Percentiles rank a stretch among this genome's conserved stretches.
phyloP scores from a whole-genome alignment of 1,139 yeast genomes.

The Saccharomyces hybrid region DNA sequence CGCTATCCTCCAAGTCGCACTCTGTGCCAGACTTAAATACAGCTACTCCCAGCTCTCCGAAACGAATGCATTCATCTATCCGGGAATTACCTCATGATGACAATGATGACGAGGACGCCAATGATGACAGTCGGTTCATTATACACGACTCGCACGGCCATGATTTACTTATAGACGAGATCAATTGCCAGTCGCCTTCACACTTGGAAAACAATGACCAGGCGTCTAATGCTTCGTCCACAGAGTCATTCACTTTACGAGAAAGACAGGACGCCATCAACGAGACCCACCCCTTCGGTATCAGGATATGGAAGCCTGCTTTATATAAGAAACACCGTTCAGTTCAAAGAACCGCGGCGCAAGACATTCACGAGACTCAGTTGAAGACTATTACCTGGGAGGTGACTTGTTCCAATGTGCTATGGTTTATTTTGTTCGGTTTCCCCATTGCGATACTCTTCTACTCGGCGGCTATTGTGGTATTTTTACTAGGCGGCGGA shows the following conservation, averaged over 20 bases:
- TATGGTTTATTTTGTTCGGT: slow-evolving; percentile 76
- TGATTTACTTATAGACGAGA: background rate
- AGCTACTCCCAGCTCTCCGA: background rate
- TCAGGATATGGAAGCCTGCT: slow-evolving; percentile 97
- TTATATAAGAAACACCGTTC: slow-evolving; percentile 86
- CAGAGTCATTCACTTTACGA: slow-evolving; percentile 79
- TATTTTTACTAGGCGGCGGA: slow-evolving; percentile 38
- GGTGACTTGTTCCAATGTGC: slow-evolving; percentile 60
- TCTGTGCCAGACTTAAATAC: background rate
- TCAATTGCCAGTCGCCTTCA: background rate
- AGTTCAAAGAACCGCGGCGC: slow-evolving; percentile 85
- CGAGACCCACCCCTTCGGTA: slow-evolving; percentile 95
- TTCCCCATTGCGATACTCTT: slow-evolving; percentile 48
- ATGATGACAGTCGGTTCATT: slow-evolving; percentile 25
- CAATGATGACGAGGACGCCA: slow-evolving; percentile 25
- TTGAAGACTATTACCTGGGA: slow-evolving; percentile 46
- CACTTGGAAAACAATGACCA: slow-evolving; percentile 20
- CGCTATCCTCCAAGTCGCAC: background rate
- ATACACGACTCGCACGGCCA: background rate
- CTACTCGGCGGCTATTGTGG: slow-evolving; percentile 38
- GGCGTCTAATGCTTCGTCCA: slow-evolving; percentile 50
- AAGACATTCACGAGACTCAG: slow-evolving; percentile 77
- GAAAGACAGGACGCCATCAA: slow-evolving; percentile 96
- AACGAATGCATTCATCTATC: background rate
- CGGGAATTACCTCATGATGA: slow-evolving; percentile 5